Evolutionary conservation across 148 eudicot genomes (phyloP).

Genomic region (Hydrangea macrophylla): DNA sequence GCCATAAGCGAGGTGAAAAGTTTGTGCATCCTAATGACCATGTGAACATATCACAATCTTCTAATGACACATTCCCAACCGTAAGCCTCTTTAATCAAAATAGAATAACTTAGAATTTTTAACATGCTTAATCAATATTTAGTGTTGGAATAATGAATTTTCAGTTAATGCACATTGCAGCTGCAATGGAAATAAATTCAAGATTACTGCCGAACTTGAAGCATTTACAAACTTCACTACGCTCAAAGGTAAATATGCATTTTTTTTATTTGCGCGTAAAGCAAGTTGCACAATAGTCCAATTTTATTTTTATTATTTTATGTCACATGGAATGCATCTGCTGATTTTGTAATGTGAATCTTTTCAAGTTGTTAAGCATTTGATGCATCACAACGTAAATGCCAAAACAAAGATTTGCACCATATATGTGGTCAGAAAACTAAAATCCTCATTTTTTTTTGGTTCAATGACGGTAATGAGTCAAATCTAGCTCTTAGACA

Average conservation of each 20-base stretch:
- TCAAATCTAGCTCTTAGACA: too few relatives aligned
- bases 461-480: too few relatives aligned
- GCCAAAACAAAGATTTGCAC: background rate
- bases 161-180: constrained; percentile 99
- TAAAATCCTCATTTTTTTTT: too few relatives aligned
- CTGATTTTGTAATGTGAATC: background rate
- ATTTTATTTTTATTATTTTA: background rate
- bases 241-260: constrained; percentile 62
- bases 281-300: background rate
- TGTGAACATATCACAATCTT: constrained; percentile 97
- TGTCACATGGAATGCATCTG: background rate
- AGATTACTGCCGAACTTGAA: constrained; percentile 87
- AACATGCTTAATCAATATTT: background rate
- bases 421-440: too few relatives aligned
- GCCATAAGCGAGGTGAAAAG: constrained; percentile 86
- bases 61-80: constrained; percentile 97
- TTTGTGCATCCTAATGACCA: constrained; percentile 99
- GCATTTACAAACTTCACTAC: constrained; percentile 65
- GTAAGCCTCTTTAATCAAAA: constrained; percentile 41
- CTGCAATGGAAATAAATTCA: constrained; percentile 84
- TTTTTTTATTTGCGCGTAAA: background rate
- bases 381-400: constrained; percentile 3
- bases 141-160: background rate
- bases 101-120: background rate
- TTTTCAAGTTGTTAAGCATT: background rate